These are phyloP conservation scores for Ministeria vibrans DNA, from an alignment of 78 protist species.

Conservation along the genomic window DNA sequence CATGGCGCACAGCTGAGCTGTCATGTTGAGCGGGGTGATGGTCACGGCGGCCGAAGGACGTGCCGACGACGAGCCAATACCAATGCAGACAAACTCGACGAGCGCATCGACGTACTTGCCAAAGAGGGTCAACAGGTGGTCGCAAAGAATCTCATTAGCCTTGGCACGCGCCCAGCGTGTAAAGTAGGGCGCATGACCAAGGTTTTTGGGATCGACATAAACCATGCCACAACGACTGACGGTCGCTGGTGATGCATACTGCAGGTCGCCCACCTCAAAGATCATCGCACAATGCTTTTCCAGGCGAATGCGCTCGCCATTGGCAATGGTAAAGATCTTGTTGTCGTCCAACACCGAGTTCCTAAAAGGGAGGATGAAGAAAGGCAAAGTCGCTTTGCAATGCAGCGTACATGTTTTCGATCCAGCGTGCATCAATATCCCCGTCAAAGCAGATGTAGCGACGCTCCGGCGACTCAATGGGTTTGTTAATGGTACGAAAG, in stretches of 20 bases:
- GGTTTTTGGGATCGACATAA: conserved; percentile 82
- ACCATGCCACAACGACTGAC: conserved; percentile 91
- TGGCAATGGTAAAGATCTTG: conserved; percentile 86
- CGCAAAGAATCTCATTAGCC: not conserved
- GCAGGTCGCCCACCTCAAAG: conserved; percentile 80
- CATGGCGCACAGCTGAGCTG: conserved; percentile 49
- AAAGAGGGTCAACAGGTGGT: conserved; percentile 17
- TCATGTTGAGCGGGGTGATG: conserved; percentile 29
- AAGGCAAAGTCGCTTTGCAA: no score
- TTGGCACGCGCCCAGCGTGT: conserved; percentile 35
- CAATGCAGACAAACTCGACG: conserved; percentile 17
- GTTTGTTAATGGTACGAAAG: conserved; percentile 68
- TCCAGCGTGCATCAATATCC: conserved; percentile 83
- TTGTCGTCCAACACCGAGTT: conserved; percentile 94
- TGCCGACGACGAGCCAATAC: conserved; percentile 30
- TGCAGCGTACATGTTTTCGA: conserved; percentile 90
- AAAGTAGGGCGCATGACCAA: conserved; percentile 59
- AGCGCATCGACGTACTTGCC: conserved; percentile 44
- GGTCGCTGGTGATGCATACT: conserved; percentile 91
- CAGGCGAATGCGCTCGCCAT: conserved; percentile 82
- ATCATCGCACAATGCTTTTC: conserved; percentile 50
- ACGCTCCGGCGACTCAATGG: conserved; percentile 26
- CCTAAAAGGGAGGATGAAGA: no score
- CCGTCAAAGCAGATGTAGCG: conserved; percentile 77
- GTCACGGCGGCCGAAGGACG: conserved; percentile 18